Conservation (phyloP, 805 yeast species). For the Lipomyces sp. region DNA sequence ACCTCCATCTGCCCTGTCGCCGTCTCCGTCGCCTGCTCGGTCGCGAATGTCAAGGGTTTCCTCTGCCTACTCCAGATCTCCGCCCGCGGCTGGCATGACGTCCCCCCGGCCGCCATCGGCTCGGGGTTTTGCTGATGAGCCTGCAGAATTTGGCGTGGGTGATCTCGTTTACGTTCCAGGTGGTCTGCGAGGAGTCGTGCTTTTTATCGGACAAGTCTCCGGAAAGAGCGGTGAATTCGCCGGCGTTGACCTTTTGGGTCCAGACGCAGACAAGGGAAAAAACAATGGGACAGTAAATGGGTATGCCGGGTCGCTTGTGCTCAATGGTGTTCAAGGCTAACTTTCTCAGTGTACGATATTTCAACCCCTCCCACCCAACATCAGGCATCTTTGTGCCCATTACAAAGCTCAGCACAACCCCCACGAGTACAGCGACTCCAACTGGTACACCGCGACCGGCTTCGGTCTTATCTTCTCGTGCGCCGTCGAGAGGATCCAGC, state of each 20-base stretch:
- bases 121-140: constrained; percentile 18
- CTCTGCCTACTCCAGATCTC: constrained; percentile 1
- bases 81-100: not conserved
- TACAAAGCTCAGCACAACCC: constrained; percentile 1
- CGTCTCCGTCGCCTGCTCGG: constrained; percentile 18
- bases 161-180: constrained; percentile 30
- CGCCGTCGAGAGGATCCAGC: constrained; percentile 19
- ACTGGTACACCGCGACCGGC: constrained; percentile 26
- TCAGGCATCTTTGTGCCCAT: constrained; percentile 33
- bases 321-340: not conserved
- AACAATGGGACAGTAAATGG: constrained; percentile 86
- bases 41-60: not conserved
- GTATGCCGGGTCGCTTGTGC: constrained; percentile 12
- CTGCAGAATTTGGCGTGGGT: constrained; percentile 18
- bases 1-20: constrained; percentile 25
- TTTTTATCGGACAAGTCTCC: constrained; percentile 60
- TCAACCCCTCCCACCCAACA: constrained; percentile 21
- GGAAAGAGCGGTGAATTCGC: constrained; percentile 79
- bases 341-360: constrained; percentile 26
- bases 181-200: constrained; percentile 28
- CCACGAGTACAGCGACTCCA: constrained; percentile 1
- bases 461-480: constrained; percentile 16
- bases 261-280: constrained; percentile 68
- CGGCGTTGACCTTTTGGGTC: constrained; percentile 83
- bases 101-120: constrained; percentile 27